Conservation (phyloP, 2,329 filamentous ascomycete species). For the Fusarium aywerte region DNA sequence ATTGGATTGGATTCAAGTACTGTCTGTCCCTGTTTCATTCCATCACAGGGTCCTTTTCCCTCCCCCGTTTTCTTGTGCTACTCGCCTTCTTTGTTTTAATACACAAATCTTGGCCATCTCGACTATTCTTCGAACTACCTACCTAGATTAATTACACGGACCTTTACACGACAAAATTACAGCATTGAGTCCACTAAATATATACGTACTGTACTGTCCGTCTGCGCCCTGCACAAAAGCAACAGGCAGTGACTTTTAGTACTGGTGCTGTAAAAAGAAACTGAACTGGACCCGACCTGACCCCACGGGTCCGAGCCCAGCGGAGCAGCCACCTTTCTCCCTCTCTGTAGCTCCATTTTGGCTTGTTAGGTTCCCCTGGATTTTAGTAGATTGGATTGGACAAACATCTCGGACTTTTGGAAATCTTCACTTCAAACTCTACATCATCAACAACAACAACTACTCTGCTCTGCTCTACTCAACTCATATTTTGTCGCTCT, state of each 20-base stretch:
- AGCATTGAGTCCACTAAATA: constrained; percentile 2
- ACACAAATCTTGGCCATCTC: constrained; percentile 1
- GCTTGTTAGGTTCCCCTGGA: constrained; percentile 41
- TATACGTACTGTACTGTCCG: not conserved
- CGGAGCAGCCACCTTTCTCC: constrained; percentile 42
- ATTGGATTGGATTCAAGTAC: constrained; percentile 13
- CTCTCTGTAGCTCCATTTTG: constrained; percentile 35
- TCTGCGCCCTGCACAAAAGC: not conserved
- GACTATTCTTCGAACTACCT: not conserved
- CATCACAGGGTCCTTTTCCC: constrained; percentile 24
- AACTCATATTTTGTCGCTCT: constrained; percentile 8
- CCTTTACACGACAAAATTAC: not conserved
- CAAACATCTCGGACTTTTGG: constrained; percentile 34
- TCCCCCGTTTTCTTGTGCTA: not conserved
- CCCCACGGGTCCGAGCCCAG: constrained; percentile 45
- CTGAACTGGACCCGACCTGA: constrained; percentile 29
- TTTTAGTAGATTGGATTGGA: constrained; percentile 33
- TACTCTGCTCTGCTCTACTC: not conserved
- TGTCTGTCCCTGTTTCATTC: constrained; percentile 28
- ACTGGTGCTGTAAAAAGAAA: constrained; percentile 1
- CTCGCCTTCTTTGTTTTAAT: not conserved
- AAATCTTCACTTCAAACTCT: constrained; percentile 27
- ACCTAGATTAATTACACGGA: not conserved
- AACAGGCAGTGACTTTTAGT: too few species aligned
- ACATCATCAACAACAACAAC: constrained; percentile 35